Evolutionary conservation across 306 rosid genomes (phyloP), one percentile per base, ranked within the genome.

Genomic region (Lablab purpureus): DNA sequence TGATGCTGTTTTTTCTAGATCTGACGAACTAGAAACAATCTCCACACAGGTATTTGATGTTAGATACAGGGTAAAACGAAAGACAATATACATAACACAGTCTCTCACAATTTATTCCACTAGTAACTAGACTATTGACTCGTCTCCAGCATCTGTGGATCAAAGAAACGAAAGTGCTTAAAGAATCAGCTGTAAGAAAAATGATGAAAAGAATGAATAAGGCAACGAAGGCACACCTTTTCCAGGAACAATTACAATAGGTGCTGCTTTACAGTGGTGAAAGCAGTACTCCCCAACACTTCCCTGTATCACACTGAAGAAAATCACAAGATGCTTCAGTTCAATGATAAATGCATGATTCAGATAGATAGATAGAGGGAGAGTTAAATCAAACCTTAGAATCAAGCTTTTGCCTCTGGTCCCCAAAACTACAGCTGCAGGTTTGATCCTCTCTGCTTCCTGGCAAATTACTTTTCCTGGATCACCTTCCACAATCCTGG

Each of bases 231-330:
- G 19, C 34, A 22, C 32, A 89, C 98, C 97, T 87, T 88, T 87
- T 7, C 89, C 93, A 17, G 98, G 98, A 84, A 94, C 98, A 75
- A 92, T 86, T 19, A 94, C 83, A 23, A 92, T 80, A 3, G 97
- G 98, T 43, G 97, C 91, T 78, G 91, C 87, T 85, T 94, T 92
- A 78, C 97, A 88, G 79, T 89, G 76, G 86, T 89, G 97, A 78
- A 88, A 82, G 84, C 94, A 91, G 67, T 92, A 77, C 83, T 89
- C 95, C 23, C 95, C 87, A 83, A 92, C 97, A 67, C 98, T 94
- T 75, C 98, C 98, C 11, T 90, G 92, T 28, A 94, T 68, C 21
- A 92, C 95, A 65, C 98, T 94, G 91, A 75, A 66, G n/a, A 71
- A 43, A 52, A 79, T 25, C 43, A 78, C 73, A 76, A 18, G 6